Base-by-base conservation (phyloP, 345 rosid species). In the Ceriops zippeliana region DNA sequence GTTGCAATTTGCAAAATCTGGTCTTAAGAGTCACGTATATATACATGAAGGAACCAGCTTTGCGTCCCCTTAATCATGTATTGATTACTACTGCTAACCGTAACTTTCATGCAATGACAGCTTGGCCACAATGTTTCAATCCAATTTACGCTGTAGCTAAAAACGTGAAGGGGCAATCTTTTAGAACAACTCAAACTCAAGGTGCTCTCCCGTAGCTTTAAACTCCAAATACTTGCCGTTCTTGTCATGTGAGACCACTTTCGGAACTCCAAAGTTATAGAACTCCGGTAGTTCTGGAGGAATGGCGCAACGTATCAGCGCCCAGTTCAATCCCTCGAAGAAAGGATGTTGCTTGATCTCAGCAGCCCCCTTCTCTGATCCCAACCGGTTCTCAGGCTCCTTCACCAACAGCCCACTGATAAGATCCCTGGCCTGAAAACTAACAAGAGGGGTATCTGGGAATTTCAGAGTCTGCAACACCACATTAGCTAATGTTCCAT, bases 261-360 rank as follows among this genome's bases (percentile, higher is more conserved):
- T 75, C 3, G 78, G 67, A 28, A 77, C 82, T 70, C 86, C 90
- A 59, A 46, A 76, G 16, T 89, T 88, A 26, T 76, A 83, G 16
- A 67, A 72, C 30, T 89, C 97, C 0, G 97, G 97, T 54, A 87
- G 76, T 75, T 93, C 96, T 0, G 96, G 98, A 1, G 97, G 98
- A 52, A 83, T 64, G 20, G 89, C 89, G 16, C 97, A 89, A 0
- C 98, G 88, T 21, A 93, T 90, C 35, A 93, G 82, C 58, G 98
- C 97, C 98, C 96, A 90, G 52, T 93, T 93, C 80, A 93, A 68
- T 53, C 98, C 97, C 58, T 89, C 86, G 22, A 93, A 93, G 85
- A 93, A 93, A 0, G 89, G 93, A 59, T 93, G 98, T 70, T 86
- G 87, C 81, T 93, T 93, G 73, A 93, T 89, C 86, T 93, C 98